Base-by-base conservation (phyloP, 768 basidiomycete species). In the Cystofilobasidium ferigula region DNA sequence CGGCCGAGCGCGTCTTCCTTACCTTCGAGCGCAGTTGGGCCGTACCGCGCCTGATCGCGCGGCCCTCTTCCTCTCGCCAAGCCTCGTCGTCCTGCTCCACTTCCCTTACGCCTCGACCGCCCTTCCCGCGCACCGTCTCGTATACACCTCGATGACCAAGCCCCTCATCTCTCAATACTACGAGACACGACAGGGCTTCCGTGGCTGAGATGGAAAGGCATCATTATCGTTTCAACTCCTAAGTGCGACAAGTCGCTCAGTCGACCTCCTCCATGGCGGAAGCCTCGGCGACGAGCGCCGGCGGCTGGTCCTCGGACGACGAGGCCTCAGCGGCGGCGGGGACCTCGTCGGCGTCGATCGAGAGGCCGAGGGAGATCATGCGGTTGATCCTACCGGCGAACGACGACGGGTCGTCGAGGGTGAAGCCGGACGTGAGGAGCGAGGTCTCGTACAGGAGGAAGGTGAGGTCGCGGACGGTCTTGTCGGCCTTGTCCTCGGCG, bases 381-480 rank as follows among this genome's bases (percentile, higher is more conserved):
- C 91, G 86, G 82, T 94, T 84, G 77, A 98, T 97, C 70, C 94
- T 88, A 81, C 88, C 87, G 69, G 92, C 88, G 77, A 95, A 98
- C 64, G 87, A 89, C 69, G 87, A 84, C 32, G 95, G 94, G 76
- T 93, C 89, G 71, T 98, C 91, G 67, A 99, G 85, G 62, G 89
- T 85, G 83, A 99, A 99, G 60, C 76, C 76, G 38, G 76, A 77
- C 65, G 76, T 77, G 47, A 68, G 67, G 57, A 97, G 85, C 3
- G 94, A 87, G 61, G 94, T 97, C 84, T 98, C 94, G 80, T 89
- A 98, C 63, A 99, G 80, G 53, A 98, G 83, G 82, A 85, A 91
- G 63, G 92, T 97, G 73, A 99, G 79, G 79, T 98, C 94, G 70
- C 90, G 86, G 73, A 95, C 93, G 63, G 92, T 92, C 85, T 94